A percentile compares a stretch with the other conserved stretches of the same genome.
Conservation (phyloP, 192 early-diverging fungal genomes). For the Funneliformis mosseae region DNA sequence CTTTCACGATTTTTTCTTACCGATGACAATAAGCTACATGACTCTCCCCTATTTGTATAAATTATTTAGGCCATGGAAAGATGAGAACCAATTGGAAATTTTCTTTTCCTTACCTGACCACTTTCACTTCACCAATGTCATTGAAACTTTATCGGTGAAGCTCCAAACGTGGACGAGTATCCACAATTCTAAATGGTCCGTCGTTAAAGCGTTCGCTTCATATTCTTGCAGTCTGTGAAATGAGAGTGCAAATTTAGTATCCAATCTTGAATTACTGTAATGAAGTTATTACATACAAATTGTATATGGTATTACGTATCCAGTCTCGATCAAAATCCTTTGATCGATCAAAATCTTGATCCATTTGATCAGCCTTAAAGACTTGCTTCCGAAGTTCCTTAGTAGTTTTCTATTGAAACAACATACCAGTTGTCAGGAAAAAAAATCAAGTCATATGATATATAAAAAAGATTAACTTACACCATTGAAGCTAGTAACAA, state of each 20-base stretch:
- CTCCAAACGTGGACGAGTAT: no score
- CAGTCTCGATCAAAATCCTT: constrained; percentile 26
- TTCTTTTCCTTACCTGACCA: constrained; percentile 33
- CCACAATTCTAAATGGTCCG: no score
- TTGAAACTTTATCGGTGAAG: no score
- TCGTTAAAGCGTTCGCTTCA: no score
- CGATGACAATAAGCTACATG: constrained; percentile 24
- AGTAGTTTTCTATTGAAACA: constrained; percentile 13
- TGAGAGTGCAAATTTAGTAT: constrained; percentile 12
- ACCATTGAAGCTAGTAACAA: constrained; percentile 10
- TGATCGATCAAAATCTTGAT: constrained; percentile 25
- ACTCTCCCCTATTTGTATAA: constrained; percentile 30
- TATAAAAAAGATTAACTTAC: not conserved
- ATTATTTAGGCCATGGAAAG: constrained; percentile 17
- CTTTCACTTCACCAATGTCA: constrained; percentile 19
- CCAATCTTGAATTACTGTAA: constrained; percentile 13
- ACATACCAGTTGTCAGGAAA: constrained; percentile 1
- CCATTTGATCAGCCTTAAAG: constrained; percentile 7
- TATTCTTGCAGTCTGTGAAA: constrained; percentile 10
- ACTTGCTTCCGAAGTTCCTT: constrained; percentile 14
- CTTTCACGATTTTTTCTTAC: constrained; percentile 30
- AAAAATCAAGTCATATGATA: not conserved
- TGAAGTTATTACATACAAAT: constrained; percentile 25
- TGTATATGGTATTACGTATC: constrained; percentile 29
- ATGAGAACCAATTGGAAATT: constrained; percentile 8